Percentiles rank a stretch among this genome's conserved stretches.
Conservation (phyloP, 768 basidiomycete species). For the Lactarius indigo region DNA sequence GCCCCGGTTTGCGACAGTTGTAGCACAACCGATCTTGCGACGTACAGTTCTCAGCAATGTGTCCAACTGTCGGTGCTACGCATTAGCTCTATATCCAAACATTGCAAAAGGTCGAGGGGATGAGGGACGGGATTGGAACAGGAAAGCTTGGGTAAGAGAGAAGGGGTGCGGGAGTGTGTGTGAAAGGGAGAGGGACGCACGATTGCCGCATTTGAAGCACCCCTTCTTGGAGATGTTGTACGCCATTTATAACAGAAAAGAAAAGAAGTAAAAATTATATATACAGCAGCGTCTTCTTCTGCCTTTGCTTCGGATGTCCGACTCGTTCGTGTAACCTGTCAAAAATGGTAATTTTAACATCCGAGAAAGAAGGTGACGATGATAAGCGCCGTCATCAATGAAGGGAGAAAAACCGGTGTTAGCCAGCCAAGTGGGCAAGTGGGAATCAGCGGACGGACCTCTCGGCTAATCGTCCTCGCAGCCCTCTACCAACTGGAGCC, state of each 20-base stretch:
- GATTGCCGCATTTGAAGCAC: constrained; percentile 92
- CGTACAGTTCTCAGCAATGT: constrained; percentile 89
- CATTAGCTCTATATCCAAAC: constrained; percentile 25
- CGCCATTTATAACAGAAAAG: constrained; percentile 54
- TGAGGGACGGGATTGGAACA: neutral
- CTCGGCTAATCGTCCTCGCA: constrained; percentile 11
- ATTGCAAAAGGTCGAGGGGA: neutral
- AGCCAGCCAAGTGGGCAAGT: neutral
- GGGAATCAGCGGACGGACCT: neutral
- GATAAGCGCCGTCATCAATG: constrained; percentile 8
- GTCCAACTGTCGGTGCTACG: constrained; percentile 59
- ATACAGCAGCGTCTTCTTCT: constrained; percentile 18
- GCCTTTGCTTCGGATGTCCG: constrained; percentile 3
- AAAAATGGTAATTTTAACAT: neutral
- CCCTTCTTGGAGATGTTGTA: constrained; percentile 83
- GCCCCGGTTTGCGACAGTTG: constrained; percentile 93
- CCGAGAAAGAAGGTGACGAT: neutral
- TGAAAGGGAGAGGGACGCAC: constrained; percentile 44
- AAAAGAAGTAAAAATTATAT: constrained; percentile 17
- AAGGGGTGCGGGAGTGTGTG: neutral
- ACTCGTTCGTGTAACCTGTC: constrained; percentile 7
- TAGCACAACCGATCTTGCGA: constrained; percentile 89
- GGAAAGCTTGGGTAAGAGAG: neutral
- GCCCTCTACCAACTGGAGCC: constrained; percentile 22
- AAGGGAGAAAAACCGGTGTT: neutral